Conservation (phyloP, 2,329 filamentous ascomycete species). For the Teratosphaeria gauchensis region DNA sequence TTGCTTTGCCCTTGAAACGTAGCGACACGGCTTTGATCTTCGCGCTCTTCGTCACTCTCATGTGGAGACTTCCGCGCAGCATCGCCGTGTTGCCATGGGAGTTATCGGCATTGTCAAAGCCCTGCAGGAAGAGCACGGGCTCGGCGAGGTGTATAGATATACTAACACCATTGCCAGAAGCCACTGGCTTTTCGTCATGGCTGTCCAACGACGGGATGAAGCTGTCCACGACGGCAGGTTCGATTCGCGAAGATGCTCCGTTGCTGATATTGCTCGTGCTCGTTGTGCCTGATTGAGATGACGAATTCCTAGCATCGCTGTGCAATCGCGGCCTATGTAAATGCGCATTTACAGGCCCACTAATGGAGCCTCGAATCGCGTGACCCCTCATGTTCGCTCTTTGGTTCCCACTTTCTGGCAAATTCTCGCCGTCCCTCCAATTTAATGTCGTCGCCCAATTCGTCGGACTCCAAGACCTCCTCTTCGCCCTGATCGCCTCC, state of each 20-base stretch:
- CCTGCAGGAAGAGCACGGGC: conserved; percentile 69
- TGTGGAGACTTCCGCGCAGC: conserved; percentile 69
- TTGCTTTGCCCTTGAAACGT: conserved; percentile 73
- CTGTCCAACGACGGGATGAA: conserved; percentile 22
- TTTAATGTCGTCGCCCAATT: conserved; percentile 15
- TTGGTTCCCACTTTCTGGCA: conserved; percentile 12
- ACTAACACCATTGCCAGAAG: conserved; percentile 63
- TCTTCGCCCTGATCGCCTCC: conserved; percentile 10
- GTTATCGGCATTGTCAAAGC: conserved; percentile 62
- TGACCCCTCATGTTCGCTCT: conserved; percentile 28
- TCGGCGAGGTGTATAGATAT: conserved; percentile 69
- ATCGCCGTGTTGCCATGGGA: conserved; percentile 65
- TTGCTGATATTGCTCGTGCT: conserved; percentile 6
- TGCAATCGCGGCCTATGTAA: conserved; percentile 32
- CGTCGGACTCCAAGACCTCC: conserved; percentile 22
- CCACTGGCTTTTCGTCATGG: conserved; percentile 58
- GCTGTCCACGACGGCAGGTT: conserved; percentile 9
- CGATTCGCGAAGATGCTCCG: conserved; percentile 9
- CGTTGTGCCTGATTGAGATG: conserved; percentile 11
- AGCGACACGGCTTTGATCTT: conserved; percentile 89
- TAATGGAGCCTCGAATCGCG: conserved; percentile 30
- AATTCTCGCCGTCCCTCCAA: conserved; percentile 6
- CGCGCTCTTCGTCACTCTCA: conserved; percentile 76
- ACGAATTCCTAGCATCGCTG: conserved; percentile 30
- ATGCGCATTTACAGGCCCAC: conserved; percentile 29